A percentile compares a stretch with the other conserved stretches of the same genome.
Evolutionary conservation across 495 filamentous ascomycete genomes (phyloP).

Genomic region (Penicillium longicatenatum): DNA sequence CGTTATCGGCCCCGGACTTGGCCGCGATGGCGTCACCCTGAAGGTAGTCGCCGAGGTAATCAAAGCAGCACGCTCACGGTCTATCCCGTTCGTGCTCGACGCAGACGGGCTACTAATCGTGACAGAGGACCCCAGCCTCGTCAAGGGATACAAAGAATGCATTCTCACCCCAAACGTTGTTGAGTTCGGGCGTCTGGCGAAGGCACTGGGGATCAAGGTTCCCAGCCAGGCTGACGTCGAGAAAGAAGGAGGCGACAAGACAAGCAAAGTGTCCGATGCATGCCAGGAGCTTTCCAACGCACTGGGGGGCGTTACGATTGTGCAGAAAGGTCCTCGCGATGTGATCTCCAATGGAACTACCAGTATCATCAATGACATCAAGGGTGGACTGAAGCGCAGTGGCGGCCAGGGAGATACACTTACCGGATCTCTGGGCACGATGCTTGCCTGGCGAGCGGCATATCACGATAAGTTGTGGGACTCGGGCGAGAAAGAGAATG

Average conservation of each 20-base stretch:
- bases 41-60: conserved; percentile 81
- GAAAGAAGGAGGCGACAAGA: conserved; percentile 41
- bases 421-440: conserved; percentile 84
- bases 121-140: conserved; percentile 70
- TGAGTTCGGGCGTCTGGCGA: conserved; percentile 83
- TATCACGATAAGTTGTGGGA: conserved; percentile 88
- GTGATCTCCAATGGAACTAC: conserved; percentile 79
- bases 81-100: conserved; percentile 85
- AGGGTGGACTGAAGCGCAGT: conserved; percentile 84
- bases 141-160: conserved; percentile 79
- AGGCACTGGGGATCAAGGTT: conserved; percentile 63
- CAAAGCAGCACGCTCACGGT: conserved; percentile 68
- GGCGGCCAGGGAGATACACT: conserved; percentile 96
- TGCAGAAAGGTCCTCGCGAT: conserved; percentile 88
- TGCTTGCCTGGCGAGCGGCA: conserved; percentile 83
- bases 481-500: conserved; percentile 47
- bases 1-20: conserved; percentile 91
- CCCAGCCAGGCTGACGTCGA: conserved; percentile 44
- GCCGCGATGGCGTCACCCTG: conserved; percentile 86
- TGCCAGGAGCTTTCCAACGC: conserved; percentile 74
- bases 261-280: conserved; percentile 50
- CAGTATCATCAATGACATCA: conserved; percentile 70
- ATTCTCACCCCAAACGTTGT: conserved; percentile 94
- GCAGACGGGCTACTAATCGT: conserved; percentile 86
- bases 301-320: conserved; percentile 84